Evolutionary conservation across 208 protist species (phyloP).

Genomic region (Borovskyia barvae): DNA sequence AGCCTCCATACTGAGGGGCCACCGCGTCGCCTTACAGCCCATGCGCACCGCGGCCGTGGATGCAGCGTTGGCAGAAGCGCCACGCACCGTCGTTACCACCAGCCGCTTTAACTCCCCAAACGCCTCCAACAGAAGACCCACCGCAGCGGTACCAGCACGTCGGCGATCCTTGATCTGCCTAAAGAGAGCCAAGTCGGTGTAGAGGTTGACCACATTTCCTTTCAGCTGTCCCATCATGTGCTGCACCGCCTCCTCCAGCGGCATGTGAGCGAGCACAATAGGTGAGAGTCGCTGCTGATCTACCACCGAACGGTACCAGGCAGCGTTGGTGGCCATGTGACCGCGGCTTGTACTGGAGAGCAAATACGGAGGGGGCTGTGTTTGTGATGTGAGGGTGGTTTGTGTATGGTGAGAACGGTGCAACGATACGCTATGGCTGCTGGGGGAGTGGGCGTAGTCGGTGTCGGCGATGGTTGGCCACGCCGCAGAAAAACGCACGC

Average conservation of each 20-base stretch:
- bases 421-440: not conserved
- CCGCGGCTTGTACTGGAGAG: constrained; percentile 9
- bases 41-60: constrained; percentile 6
- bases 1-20: constrained; percentile 65
- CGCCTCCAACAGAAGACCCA: constrained; percentile 76
- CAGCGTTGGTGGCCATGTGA: constrained; percentile 35
- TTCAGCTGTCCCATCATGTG: constrained; percentile 87
- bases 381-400: not conserved
- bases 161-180: constrained; percentile 73
- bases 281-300: constrained; percentile 68
- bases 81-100: constrained; percentile 39
- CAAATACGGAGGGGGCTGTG: no score
- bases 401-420: no score
- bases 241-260: constrained; percentile 51
- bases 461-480: not conserved
- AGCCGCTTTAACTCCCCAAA: constrained; percentile 81
- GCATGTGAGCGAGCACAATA: constrained; percentile 64
- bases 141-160: constrained; percentile 45
- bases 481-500: no score
- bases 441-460: not conserved
- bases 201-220: constrained; percentile 82
- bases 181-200: constrained; percentile 83
- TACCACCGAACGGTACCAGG: constrained; percentile 39
- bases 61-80: constrained; percentile 21
- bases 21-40: constrained; percentile 37